Evolutionary conservation across 495 filamentous ascomycete species (phyloP), one percentile per base, ranked within the genome.

Genomic region (Penicillium soppii): DNA sequence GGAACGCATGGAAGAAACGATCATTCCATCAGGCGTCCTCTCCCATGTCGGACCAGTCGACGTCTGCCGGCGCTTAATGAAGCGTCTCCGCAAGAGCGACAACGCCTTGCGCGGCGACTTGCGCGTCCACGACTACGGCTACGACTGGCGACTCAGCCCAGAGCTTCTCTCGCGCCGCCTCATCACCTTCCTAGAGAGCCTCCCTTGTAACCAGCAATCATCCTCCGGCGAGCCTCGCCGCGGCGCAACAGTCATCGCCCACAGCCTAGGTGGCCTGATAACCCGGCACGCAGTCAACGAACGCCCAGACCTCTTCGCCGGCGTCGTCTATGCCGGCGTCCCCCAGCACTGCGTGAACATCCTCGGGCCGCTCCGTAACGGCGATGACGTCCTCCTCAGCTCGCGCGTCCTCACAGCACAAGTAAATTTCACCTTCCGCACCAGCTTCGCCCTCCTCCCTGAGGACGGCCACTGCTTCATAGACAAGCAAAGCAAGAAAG

Each of bases 121-220:
- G 1, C 77, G 91, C 32, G 82, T 97, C 2, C 87, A 88, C 68
- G 86, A 97, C 54, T 98, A 94, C 58, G 91, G 94, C 25, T 98
- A 96, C 62, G 92, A 98, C 66, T 98, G 92, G 92, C 82, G 94
- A 23, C 72, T 98, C 46, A 90, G 88, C 52, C 94, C 94, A 1
- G 80, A 88, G 58, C 70, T 92, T 1, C 78, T 95, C 2, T 90
- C 87, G 1, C 71, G 75, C 8, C 79, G 80, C 42, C 70, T 98
- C 5, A 80, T 86, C 22, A 62, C 74, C 25, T 96, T 87, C 53
- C 72, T 98, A 12, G 83, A 89, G 64, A 74, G 68, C 5, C 72
- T 98, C 2, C 88, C 83, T 1, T 92, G 83, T 35, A 96, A 97
- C 66, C 47, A 51, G 13, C 25, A 44, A 20, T 36, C 45, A 3